Evolutionary conservation across 164 flowering plant genomes (phyloP).

Genomic region (Taxillus chinensis): DNA sequence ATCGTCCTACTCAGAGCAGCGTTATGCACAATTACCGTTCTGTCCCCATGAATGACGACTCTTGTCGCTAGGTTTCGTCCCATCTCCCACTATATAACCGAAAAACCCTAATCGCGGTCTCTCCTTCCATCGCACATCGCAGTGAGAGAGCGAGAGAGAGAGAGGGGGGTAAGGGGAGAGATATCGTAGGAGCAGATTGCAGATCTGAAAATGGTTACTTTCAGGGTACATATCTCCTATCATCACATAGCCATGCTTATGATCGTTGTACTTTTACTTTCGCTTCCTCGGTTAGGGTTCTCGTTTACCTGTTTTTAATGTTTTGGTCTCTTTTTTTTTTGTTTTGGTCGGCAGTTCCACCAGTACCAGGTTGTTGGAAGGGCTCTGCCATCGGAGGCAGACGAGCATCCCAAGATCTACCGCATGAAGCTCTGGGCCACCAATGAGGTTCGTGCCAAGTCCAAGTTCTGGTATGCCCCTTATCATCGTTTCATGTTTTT

Average conservation of each 20-base stretch:
- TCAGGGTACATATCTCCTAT: constrained; percentile 22
- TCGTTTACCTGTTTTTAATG: not conserved
- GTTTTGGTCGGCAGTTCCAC: constrained; percentile 46
- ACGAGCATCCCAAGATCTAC: constrained; percentile 82
- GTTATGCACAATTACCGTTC: too few species aligned
- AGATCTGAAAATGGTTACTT: constrained; percentile 26
- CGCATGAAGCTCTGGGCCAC: constrained; percentile 94
- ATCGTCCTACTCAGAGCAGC: too few species aligned
- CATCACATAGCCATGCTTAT: not conserved
- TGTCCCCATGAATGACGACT: too few species aligned
- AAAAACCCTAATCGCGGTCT: not conserved
- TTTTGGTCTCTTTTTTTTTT: not conserved
- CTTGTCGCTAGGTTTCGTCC: not conserved
- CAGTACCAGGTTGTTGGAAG: constrained; percentile 91
- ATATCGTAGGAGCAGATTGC: not conserved
- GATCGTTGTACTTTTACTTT: not conserved
- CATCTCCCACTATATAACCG: not conserved
- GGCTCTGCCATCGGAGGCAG: constrained; percentile 58
- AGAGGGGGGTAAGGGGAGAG: constrained; percentile 9
- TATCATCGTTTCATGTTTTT: not conserved
- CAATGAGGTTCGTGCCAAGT: constrained; percentile 78
- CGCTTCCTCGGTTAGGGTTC: not conserved
- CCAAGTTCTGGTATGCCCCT: constrained; percentile 60
- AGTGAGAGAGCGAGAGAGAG: not conserved
- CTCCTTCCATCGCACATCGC: not conserved